Evolutionary conservation across 176 grass and related monocot species (phyloP), one percentile per base, ranked within the genome.

Genomic region (Lolium perenne): DNA sequence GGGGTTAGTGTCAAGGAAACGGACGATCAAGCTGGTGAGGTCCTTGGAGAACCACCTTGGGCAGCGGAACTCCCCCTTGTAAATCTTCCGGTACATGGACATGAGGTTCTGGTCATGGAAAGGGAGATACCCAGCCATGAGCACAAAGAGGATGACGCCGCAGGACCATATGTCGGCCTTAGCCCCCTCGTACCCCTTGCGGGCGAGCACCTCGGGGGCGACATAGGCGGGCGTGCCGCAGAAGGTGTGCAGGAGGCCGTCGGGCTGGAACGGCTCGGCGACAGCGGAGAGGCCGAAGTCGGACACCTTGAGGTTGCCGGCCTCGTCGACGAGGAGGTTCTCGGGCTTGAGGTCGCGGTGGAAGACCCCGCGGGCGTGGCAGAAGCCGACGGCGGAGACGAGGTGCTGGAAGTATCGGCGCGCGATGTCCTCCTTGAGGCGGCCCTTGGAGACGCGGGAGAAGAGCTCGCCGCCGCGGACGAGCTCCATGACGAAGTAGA

Each of bases 401-500:
- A 99, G 87, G 74, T 99, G 92, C 82, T 99, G 97, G 83, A 99
- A 99, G 85, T 99, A 99, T 54, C 92, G 90, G 56, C 97, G 94
- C 7, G 90, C 97, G 3, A 14, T 85, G 87, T 97, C 94, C 94
- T 99, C 97, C 90, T 73, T 94, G 82, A 99, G 94, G n/a, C 97
- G 87, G 62, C 97, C 97, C 85, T 99, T 99, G 82, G 92, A 84
- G 29, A 99, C 97, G 71, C 84, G 89, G 72, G 92, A 80, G 86
- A 98, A 98, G 61, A 98, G 93, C 88, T 98, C 95, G 45, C 95
- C 95, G 84, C 95, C 93, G 80, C 84, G 81, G 68, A 98, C 93
- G 81, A 89, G 84, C 90, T 98, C 95, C 95, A 99, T 99, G 22
- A 99, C 94, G 89, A 99, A 93, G 84, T 99, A 99, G 88, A 99